Conservation (phyloP, 768 basidiomycete species). For the Suillus bovinus region DNA sequence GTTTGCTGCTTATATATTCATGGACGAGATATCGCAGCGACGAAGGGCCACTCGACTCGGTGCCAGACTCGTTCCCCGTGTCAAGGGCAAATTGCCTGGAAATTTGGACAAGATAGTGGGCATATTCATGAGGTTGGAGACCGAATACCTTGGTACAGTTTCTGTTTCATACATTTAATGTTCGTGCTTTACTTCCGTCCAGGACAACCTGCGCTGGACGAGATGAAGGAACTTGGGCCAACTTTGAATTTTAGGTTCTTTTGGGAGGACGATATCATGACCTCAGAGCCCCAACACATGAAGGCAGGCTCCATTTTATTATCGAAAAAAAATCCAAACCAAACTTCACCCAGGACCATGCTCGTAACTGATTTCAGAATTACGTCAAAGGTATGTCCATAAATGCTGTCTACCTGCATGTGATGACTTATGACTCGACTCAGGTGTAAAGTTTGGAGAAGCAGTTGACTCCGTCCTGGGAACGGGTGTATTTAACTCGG, state of each 20-base stretch:
- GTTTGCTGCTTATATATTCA: conserved; percentile 5
- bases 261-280: no score
- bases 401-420: not conserved
- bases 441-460: conserved; percentile 35
- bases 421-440: not conserved
- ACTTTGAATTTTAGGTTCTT: no score
- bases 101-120: conserved; percentile 33
- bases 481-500: conserved; percentile 51
- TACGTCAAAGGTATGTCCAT: conserved; percentile 41
- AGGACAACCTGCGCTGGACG: no score
- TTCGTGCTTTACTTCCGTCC: not conserved
- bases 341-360: no score
- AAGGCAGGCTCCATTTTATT: no score
- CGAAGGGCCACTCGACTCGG: conserved; percentile 23
- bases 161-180: not conserved
- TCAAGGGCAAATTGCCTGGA: conserved; percentile 33
- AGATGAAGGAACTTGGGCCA: no score
- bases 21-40: conserved; percentile 12
- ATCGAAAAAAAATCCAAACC: no score
- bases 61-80: conserved; percentile 31
- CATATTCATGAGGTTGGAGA: conserved; percentile 20
- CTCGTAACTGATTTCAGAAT: conserved; percentile 36
- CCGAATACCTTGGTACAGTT: conserved; percentile 37
- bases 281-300: no score
- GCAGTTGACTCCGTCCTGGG: conserved; percentile 41